phyloP scores from a whole-genome alignment of 2,329 filamentous ascomycete species.

The Ophiosphaerella herpotricha region DNA sequence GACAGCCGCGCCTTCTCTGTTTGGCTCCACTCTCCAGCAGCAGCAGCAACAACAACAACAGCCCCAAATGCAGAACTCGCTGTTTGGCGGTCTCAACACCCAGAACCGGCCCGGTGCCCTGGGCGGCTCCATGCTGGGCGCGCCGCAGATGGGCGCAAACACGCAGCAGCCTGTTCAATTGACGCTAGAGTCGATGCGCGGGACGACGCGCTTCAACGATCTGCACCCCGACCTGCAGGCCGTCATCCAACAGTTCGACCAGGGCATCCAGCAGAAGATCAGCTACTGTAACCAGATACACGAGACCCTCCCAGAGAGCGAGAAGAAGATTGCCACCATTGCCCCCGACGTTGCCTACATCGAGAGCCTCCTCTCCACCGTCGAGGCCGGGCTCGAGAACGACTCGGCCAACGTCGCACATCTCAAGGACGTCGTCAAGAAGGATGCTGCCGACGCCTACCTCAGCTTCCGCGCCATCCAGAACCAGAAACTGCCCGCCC shows the following conservation, averaged over 20 bases:
- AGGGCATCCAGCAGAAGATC: conserved; percentile 79
- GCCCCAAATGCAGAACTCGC: conserved; percentile 34
- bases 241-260: conserved; percentile 77
- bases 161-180: conserved; percentile 38
- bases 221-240: conserved; percentile 80
- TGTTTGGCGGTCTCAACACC: conserved; percentile 40
- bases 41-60: conserved; percentile 33
- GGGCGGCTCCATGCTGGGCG: conserved; percentile 28
- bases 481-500: conserved; percentile 71
- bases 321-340: conserved; percentile 66
- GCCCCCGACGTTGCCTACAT: conserved; percentile 69
- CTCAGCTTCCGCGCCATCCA: conserved; percentile 75
- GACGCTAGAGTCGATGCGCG: conserved; percentile 68
- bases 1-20: conserved; percentile 33
- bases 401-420: conserved; percentile 65
- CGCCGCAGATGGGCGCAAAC: conserved; percentile 31
- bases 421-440: conserved; percentile 62
- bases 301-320: conserved; percentile 65
- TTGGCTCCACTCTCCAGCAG: conserved; percentile 37
- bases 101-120: conserved; percentile 34
- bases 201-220: conserved; percentile 90
- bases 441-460: conserved; percentile 71
- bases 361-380: conserved; percentile 63
- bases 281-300: conserved; percentile 75
- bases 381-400: conserved; percentile 66